phyloP scores from a whole-genome alignment of 225 moss, liverwort and hornwort species.

The Lunularia cruciata region DNA sequence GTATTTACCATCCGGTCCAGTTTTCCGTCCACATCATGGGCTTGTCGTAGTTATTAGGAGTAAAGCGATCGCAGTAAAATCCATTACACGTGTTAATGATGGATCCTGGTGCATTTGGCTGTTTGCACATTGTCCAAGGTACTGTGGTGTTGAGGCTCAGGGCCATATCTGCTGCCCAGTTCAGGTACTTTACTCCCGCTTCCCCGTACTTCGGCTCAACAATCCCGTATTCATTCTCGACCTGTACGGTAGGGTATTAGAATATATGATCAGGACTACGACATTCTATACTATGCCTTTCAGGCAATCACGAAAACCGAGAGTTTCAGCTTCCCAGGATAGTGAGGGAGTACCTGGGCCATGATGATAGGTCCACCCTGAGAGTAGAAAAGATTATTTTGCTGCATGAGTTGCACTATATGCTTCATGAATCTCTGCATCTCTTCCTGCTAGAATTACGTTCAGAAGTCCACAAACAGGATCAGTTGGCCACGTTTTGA shows the following conservation, averaged over 20 bases:
- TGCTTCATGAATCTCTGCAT: conserved; percentile 55
- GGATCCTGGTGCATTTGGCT: conserved; percentile 50
- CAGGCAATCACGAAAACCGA: too few relatives aligned
- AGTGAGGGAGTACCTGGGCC: conserved; percentile 49
- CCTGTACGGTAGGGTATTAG: conserved; percentile 1
- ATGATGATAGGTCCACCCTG: conserved; percentile 84
- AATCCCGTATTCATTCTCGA: conserved; percentile 80
- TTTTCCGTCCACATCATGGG: conserved; percentile 91
- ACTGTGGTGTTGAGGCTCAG: conserved; percentile 52
- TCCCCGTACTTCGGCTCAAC: conserved; percentile 58
- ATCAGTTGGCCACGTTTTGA: too few relatives aligned
- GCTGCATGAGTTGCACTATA: conserved; percentile 57
- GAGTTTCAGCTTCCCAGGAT: too few relatives aligned
- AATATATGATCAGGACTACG: too few relatives aligned
- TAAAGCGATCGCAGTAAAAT: conserved; percentile 81
- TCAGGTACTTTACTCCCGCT: conserved; percentile 50
- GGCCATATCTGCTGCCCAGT: conserved; percentile 70
- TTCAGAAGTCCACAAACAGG: too few relatives aligned
- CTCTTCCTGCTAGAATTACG: conserved; percentile 49
- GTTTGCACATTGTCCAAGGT: conserved; percentile 88
- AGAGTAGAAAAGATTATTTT: conserved; percentile 51
- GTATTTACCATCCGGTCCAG: conserved; percentile 42
- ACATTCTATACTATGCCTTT: too few relatives aligned
- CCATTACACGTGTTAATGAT: conserved; percentile 93
- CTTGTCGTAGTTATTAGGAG: conserved; percentile 58